Evolutionary conservation across 805 yeast genomes (phyloP).

Genomic region (Candida coleopterorum): DNA sequence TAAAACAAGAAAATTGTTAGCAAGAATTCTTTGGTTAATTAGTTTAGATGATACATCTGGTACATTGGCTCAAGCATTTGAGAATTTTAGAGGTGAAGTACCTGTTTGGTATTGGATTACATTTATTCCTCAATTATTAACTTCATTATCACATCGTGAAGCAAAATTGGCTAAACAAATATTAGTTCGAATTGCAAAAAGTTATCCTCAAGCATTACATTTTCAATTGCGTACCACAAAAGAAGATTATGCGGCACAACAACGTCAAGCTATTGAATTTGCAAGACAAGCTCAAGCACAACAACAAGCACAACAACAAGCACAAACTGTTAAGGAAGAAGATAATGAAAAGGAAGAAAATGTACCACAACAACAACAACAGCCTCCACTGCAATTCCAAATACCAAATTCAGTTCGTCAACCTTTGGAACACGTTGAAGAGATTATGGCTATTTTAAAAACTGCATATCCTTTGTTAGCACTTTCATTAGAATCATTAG

Average conservation of each 20-base stretch:
- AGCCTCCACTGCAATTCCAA: too few relatives aligned
- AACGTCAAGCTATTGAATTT: conserved; percentile 57
- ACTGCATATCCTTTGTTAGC: conserved; percentile 96
- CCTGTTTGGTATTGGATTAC: conserved; percentile 99
- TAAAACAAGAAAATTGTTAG: conserved; percentile 80
- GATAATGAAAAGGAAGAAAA: not conserved
- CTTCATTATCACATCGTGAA: conserved; percentile 86
- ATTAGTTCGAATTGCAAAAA: conserved; percentile 86
- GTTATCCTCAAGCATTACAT: conserved; percentile 95
- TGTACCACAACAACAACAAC: not conserved
- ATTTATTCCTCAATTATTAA: conserved; percentile 87
- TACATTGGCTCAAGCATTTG: conserved; percentile 80
- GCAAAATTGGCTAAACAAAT: conserved; percentile 86
- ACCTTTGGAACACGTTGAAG: conserved; percentile 92
- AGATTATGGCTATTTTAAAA: conserved; percentile 89
- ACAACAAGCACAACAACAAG: too few relatives aligned
- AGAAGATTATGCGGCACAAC: conserved; percentile 87
- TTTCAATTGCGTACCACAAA: conserved; percentile 93
- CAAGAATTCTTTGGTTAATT: conserved; percentile 89
- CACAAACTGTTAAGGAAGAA: too few relatives aligned
- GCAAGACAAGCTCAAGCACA: conserved; percentile 17
- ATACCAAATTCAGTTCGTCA: conserved; percentile 40
- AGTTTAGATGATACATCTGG: conserved; percentile 85
- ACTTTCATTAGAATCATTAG: conserved; percentile 86
- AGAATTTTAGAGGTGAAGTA: conserved; percentile 87